Base-by-base conservation (phyloP, 306 rosid genomes). In the Fragaria ananassa region DNA sequence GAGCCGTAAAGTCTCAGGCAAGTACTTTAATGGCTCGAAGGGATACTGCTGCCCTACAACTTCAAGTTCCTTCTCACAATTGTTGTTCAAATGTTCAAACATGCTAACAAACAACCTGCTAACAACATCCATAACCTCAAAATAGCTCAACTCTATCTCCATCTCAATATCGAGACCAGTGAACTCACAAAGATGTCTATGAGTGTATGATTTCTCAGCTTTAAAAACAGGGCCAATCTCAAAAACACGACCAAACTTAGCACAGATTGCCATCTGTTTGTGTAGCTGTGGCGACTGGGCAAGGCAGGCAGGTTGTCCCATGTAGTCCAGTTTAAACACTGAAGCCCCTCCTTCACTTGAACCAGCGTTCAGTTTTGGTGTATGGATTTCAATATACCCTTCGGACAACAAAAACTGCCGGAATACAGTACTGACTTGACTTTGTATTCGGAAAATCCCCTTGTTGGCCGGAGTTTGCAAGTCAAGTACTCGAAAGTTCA, bases 261-360 rank as follows among this genome's bases (percentile, higher is more conserved):
- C 97, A 79, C 97, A 90, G 17, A 95, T 90, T 19, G 91, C 73
- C 98, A 95, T 95, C 80, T 92, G 97, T 92, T 95, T 95, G 83
- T 90, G 96, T 68, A 95, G 93, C 84, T 92, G 97, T 42, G 97
- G 97, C 18, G 97, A 92, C 74, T 95, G 98, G 21, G 98, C 98
- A 70, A 92, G 83, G 85, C 98, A 95, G 1, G 97, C 96, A 34
- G 92, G 84, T 39, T 85, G 85, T 23, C 96, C 98, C 80, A 85
- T 88, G 86, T 95, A 92, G 79, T 92, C 96, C 67, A 95, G 75
- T 84, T 81, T 87, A 73, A 95, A 95, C 68, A 89, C 97, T 74
- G 97, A 76, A 81, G 98, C 96, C 77, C 98, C 98, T 61, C 97
- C 98, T 75, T 95, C 98, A 85, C 98, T 95, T 21, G 97, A 85